phyloP scores from a whole-genome alignment of 2,329 filamentous ascomycete genomes.

The Phyllosticta ampelicida region DNA sequence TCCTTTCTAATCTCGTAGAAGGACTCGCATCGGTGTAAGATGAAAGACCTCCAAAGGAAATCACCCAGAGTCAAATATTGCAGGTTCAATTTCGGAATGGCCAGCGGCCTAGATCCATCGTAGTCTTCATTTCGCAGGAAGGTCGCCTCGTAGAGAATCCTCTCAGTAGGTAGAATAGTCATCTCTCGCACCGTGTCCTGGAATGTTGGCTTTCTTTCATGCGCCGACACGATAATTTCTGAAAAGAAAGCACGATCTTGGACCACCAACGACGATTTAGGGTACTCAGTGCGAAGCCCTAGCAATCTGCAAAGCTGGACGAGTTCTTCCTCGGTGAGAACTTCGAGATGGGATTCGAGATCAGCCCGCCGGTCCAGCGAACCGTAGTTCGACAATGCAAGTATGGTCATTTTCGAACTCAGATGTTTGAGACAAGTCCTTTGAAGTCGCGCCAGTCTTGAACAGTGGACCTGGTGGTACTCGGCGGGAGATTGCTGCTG shows the following conservation, averaged over 20 bases:
- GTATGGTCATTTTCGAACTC: slow-evolving; percentile 78
- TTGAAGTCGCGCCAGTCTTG: slow-evolving; percentile 67
- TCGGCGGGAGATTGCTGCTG: slow-evolving; percentile 60
- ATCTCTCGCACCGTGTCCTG: slow-evolving; percentile 65
- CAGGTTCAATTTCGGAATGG: slow-evolving; percentile 87
- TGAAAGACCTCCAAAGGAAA: slow-evolving; percentile 90
- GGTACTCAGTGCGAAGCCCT: slow-evolving; percentile 74
- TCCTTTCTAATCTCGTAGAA: slow-evolving; percentile 93
- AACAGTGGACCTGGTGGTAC: slow-evolving; percentile 71
- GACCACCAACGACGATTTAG: slow-evolving; percentile 54
- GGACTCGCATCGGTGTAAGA: slow-evolving; percentile 78
- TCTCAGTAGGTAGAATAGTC: slow-evolving; percentile 74
- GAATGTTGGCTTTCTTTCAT: slow-evolving; percentile 71
- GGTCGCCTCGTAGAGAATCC: slow-evolving; percentile 64
- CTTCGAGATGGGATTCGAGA: slow-evolving; percentile 61
- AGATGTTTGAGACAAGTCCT: slow-evolving; percentile 69
- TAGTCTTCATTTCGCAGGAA: slow-evolving; percentile 76
- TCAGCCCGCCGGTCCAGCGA: slow-evolving; percentile 74
- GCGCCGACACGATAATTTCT: slow-evolving; percentile 63
- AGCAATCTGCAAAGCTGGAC: slow-evolving; percentile 56
- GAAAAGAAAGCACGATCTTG: slow-evolving; percentile 54
- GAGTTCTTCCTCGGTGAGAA: slow-evolving; percentile 65
- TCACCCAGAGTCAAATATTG: slow-evolving; percentile 93
- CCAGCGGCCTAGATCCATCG: slow-evolving; percentile 74
- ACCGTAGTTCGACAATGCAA: slow-evolving; percentile 86